These are phyloP conservation scores for Aureobasidium sp. DNA, from an alignment of 2,329 filamentous ascomycete species.

Conservation along the genomic window DNA sequence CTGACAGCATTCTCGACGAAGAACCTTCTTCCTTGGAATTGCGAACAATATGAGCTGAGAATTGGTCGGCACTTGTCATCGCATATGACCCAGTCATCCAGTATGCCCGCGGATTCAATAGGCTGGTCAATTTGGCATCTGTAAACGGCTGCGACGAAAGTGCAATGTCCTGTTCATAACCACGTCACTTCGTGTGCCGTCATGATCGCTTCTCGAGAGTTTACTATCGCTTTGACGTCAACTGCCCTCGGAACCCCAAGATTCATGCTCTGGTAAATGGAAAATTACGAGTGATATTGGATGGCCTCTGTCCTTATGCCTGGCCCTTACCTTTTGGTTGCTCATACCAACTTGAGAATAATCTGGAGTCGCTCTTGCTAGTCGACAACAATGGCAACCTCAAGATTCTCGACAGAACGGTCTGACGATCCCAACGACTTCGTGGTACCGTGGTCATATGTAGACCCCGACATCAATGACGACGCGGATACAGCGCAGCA, in stretches of 20 bases:
- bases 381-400: not conserved
- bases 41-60: not conserved
- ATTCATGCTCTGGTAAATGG: not conserved
- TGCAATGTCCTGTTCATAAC: not conserved
- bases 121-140: no score
- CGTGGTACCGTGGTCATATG: constrained; percentile 10
- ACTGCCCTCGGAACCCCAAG: not conserved
- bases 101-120: no score
- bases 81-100: no score
- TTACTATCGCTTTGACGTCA: not conserved
- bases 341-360: not conserved
- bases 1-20: not conserved
- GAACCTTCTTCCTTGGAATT: not conserved
- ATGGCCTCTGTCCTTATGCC: not conserved
- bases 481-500: constrained; percentile 17
- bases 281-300: not conserved
- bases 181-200: not conserved
- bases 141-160: no score
- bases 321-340: not conserved
- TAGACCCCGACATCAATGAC: constrained; percentile 5
- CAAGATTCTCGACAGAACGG: not conserved
- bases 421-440: not conserved
- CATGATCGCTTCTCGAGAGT: not conserved
- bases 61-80: no score
- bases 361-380: not conserved